Base-by-base conservation (phyloP, 495 filamentous ascomycete genomes). In the Penicillium ochrochloron region DNA sequence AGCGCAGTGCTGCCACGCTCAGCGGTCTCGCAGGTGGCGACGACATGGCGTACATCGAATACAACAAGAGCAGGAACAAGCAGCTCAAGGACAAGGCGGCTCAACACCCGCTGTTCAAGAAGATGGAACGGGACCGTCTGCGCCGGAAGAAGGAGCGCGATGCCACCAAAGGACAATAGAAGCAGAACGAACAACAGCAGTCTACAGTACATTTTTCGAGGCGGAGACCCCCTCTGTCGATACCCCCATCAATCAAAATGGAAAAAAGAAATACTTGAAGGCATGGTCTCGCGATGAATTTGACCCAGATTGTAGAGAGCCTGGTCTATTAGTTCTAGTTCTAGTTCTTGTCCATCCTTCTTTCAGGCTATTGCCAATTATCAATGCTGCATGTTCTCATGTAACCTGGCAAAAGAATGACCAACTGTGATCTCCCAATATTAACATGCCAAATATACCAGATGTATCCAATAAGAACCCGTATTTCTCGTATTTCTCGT, bases 31-130 rank as follows among this genome's bases (percentile, higher is more conserved):
- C 88, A 31, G 95, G 95, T 46, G 95, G 93, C 0, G 90, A 96
- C 73, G 92, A 95, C 69, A 97, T 98, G 94, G 94, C 94, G 31
- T 98, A 98, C 73, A 89, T 94, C 58, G 96, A 99, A 77, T 89
- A 89, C 71, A 89, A 90, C 68, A 88, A 83, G 81, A 89, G 85
- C 70, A 80, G 80, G 64, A 92, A 92, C 69, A 93, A 91, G 77
- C 88, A 96, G 72, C 85, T 94, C 71, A 94, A 92, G 80, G 88
- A 88, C 56, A 91, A 92, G 65, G 70, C 59, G 17, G 73, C 67
- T 9, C 82, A 85, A 66, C 88, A 87, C 69, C 77, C 83, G 5
- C 84, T 92, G 72, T 96, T 98, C 76, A 90, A 88, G 75, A 96
- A 97, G 79, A 77, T 97, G 65, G 81, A 88, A 58, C 85, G 91